Evolutionary conservation across 371 early-diverging fungal species (phyloP), one percentile per base, ranked within the genome.

Genomic region (Mucor lusitanicus): DNA sequence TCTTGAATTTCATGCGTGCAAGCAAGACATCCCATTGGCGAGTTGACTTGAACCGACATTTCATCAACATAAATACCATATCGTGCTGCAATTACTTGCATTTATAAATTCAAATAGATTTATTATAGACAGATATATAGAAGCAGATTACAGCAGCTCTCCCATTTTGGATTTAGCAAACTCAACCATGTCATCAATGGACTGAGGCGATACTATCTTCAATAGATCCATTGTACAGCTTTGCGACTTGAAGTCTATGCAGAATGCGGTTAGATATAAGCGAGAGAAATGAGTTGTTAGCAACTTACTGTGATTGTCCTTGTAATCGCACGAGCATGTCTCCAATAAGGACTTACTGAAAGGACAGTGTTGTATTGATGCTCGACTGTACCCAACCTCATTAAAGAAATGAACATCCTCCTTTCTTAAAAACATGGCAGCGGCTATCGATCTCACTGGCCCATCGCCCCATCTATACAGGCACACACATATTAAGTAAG

Each of bases 371-470:
- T 61, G 12, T 0, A 87, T 82, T 13, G 73, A 68, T 1, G 76
- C 83, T 65, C 92, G 90, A 25, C 82, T 70, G 72, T 90, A 94
- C 0, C 94, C 95, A 48, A 94, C 88, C 21, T 91, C 85, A 64
- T 96, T 91, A 71, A 98, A 97, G 75, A 92, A 97, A 64, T 95
- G 93, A 25, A 97, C 78, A 72, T 94, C 85, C n/a, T 83, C 71
- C 64, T 83, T 88, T 25, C 84, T 78, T 30, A 97, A 75, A 74
- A 96, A 88, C 78, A 99, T 71, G 11, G 92, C 91, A 2, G 91
- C 93, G 0, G 95, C 97, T n/a, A 98, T 71, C 0, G 96, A 92
- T 63, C 95, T 94, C 9, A 80, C 68, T 30, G 76, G 56, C 1
- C 67, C 68, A 60, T 81, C 81, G 6, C 73, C 65, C 85, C 82